These are phyloP conservation scores for Chimonanthus salicifolius DNA, from an alignment of 164 flowering plant species.

Conservation along the genomic window DNA sequence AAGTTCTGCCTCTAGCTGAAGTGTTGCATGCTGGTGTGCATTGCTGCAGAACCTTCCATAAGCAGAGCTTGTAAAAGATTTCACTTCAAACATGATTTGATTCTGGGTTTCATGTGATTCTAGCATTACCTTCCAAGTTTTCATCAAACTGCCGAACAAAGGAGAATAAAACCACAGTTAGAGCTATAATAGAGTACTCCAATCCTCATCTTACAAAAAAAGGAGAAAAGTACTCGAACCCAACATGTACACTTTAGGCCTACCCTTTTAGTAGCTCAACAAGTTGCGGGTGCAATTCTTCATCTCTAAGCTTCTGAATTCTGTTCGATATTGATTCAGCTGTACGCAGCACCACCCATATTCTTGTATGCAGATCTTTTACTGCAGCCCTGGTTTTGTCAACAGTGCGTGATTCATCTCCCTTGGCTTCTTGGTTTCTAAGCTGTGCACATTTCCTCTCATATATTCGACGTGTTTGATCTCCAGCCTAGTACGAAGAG, in stretches of 20 bases:
- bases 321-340: conserved; percentile 77
- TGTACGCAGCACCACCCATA: conserved; percentile 70
- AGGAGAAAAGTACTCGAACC: background rate
- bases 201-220: background rate
- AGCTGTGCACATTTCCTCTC: conserved; percentile 64
- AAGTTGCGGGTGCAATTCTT: conserved; percentile 86
- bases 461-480: conserved; percentile 55
- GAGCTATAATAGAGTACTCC: background rate
- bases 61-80: conserved; percentile 51
- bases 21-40: conserved; percentile 72
- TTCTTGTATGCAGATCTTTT: conserved; percentile 77
- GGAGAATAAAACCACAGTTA: conserved; percentile 1
- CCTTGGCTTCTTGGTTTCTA: conserved; percentile 56
- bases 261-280: conserved; percentile 83
- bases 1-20: conserved; percentile 78
- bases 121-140: conserved; percentile 67
- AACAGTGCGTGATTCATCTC: conserved; percentile 43
- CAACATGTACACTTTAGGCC: conserved; percentile 2
- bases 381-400: conserved; percentile 83
- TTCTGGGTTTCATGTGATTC: conserved; percentile 88
- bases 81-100: conserved; percentile 69
- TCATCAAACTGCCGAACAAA: conserved; percentile 49
- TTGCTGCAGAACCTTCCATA: conserved; percentile 70
- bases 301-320: conserved; percentile 78
- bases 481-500: conserved; percentile 58